phyloP scores from a whole-genome alignment of 2,329 filamentous ascomycete species.

The Claviceps fusiformis region DNA sequence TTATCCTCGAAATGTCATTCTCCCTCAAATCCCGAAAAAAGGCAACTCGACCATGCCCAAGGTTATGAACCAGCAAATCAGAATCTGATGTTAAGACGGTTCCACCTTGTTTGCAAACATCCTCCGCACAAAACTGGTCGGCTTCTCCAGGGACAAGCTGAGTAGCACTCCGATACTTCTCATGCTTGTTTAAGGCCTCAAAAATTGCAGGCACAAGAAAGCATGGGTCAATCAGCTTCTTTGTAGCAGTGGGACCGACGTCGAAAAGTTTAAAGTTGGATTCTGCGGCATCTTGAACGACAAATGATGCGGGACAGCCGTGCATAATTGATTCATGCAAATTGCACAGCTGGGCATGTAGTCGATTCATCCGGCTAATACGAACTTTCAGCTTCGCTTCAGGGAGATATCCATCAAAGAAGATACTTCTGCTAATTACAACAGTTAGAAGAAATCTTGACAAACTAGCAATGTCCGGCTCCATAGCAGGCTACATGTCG shows the following conservation, averaged over 20 bases:
- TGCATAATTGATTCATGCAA: slow-evolving; percentile 22
- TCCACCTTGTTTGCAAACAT: slow-evolving; percentile 40
- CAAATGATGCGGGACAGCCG: slow-evolving; percentile 14
- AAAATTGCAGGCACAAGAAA: slow-evolving; percentile 70
- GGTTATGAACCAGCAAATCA: slow-evolving; percentile 64
- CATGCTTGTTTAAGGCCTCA: slow-evolving; percentile 46
- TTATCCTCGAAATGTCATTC: slow-evolving; percentile 12
- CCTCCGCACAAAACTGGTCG: slow-evolving; percentile 62
- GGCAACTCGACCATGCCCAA: slow-evolving; percentile 51
- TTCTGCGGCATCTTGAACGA: slow-evolving; percentile 6
- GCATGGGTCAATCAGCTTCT: slow-evolving; percentile 35
- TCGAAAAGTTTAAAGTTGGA: slow-evolving; percentile 14
- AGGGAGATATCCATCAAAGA: slow-evolving; percentile 78
- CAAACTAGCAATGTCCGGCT: background rate
- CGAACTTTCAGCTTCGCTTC: slow-evolving; percentile 48
- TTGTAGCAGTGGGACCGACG: slow-evolving; percentile 13
- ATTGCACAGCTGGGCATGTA: slow-evolving; percentile 40
- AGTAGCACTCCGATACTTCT: slow-evolving; percentile 27
- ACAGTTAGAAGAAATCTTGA: background rate
- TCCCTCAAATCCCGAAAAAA: slow-evolving; percentile 53
- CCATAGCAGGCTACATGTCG: background rate
- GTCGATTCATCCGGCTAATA: slow-evolving; percentile 43
- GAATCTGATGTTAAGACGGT: slow-evolving; percentile 71
- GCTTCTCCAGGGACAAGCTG: slow-evolving; percentile 71
- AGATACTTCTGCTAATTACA: slow-evolving; percentile 41